phyloP scores from a whole-genome alignment of 768 basidiomycete genomes.

The Roridomyces roridus region DNA sequence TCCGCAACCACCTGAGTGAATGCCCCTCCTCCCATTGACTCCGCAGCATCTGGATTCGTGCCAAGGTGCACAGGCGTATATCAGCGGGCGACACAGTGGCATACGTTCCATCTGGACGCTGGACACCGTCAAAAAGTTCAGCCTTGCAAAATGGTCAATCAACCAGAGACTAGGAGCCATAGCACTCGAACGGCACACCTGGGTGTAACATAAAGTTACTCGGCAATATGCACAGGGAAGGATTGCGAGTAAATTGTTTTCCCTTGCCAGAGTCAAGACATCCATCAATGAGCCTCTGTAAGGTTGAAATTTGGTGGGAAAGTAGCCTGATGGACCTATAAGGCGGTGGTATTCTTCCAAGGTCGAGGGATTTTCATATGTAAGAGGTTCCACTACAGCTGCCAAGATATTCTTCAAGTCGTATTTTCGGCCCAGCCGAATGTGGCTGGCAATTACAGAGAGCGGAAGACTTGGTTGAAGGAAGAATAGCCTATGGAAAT shows the following conservation, averaged over 20 bases:
- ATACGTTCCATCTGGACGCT: no score
- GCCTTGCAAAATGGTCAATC: neutral
- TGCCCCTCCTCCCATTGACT: no score
- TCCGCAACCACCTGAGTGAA: no score
- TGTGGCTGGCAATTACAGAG: no score
- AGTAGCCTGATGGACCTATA: neutral
- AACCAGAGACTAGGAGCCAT: no score
- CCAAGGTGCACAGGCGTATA: no score
- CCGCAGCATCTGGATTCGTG: no score
- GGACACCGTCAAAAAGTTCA: no score
- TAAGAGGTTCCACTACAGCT: constrained; percentile 7
- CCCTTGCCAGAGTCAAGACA: constrained; percentile 17
- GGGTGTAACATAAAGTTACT: neutral
- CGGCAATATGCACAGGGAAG: constrained; percentile 20
- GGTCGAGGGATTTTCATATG: constrained; percentile 10
- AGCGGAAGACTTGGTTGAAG: no score
- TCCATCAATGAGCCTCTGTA: constrained; percentile 9
- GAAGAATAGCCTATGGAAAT: no score
- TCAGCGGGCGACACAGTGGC: no score
- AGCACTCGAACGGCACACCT: neutral
- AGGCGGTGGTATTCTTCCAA: constrained; percentile 15
- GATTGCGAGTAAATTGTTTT: constrained; percentile 8
- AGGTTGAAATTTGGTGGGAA: neutral
- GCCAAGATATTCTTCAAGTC: neutral
- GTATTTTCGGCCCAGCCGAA: constrained; percentile 2